phyloP scores from a whole-genome alignment of 1,284 basidiomycete genomes.

The Cutaneotrichosporon sp. region DNA sequence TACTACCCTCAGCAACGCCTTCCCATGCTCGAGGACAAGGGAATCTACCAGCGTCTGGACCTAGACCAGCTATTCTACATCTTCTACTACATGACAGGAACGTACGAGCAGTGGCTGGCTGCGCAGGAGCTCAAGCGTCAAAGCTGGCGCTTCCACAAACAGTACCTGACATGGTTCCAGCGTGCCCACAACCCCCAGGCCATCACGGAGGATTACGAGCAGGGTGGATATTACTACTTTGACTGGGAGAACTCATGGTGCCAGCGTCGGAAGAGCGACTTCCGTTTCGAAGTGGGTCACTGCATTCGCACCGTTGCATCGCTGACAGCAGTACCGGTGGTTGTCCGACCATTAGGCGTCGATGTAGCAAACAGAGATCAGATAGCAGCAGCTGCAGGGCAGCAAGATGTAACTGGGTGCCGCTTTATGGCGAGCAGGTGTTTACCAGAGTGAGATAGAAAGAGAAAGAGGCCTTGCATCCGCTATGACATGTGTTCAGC shows the following conservation, averaged over 20 bases:
- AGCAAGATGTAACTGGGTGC: neutral
- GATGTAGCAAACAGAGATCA: slow-evolving; percentile 5
- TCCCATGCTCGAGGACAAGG: slow-evolving; percentile 74
- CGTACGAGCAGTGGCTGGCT: slow-evolving; percentile 96
- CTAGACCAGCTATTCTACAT: slow-evolving; percentile 98
- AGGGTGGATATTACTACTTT: slow-evolving; percentile 96
- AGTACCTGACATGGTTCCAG: slow-evolving; percentile 99
- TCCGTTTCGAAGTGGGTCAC: slow-evolving; percentile 67
- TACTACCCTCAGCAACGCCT: slow-evolving; percentile 92
- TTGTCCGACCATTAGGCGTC: slow-evolving; percentile 67
- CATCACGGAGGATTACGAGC: slow-evolving; percentile 99
- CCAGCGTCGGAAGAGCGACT: slow-evolving; percentile 96
- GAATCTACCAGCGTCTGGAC: slow-evolving; percentile 86
- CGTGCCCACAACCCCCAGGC: slow-evolving; percentile 97
- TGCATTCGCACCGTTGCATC: too few species aligned
- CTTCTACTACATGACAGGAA: slow-evolving; percentile 96
- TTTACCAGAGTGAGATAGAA: neutral
- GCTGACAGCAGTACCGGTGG: slow-evolving; percentile 63
- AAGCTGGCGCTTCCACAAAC: slow-evolving; percentile 99
- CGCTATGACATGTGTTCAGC: neutral
- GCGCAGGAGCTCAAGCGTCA: slow-evolving; percentile 96
- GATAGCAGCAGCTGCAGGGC: neutral
- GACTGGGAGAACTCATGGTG: slow-evolving; percentile 98
- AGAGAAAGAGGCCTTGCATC: neutral
- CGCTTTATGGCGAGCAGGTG: neutral